These are phyloP conservation scores for Thalassiosira hispida DNA, from an alignment of 352 stramenopile genomes.

Conservation along the genomic window DNA sequence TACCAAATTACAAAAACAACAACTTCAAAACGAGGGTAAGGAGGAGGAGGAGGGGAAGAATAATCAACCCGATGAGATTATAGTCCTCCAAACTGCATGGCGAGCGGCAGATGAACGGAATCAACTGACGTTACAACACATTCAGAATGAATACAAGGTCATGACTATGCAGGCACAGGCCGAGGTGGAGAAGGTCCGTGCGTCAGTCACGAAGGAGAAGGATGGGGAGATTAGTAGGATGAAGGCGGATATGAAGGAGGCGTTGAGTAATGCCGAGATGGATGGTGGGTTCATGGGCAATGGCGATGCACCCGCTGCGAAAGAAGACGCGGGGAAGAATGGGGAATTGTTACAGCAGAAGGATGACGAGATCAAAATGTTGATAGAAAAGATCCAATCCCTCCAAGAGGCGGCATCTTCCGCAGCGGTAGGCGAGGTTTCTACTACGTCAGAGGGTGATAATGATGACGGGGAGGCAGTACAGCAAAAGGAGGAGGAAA, in stretches of 20 bases:
- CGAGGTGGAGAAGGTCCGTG: slow-evolving; percentile 59
- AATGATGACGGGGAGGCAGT: slow-evolving; percentile 2
- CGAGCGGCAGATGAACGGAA: slow-evolving; percentile 59
- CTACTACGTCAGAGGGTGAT: neutral
- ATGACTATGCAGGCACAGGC: slow-evolving; percentile 59
- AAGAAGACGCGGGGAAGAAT: slow-evolving; percentile 9
- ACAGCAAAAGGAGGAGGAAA: slow-evolving; percentile 39
- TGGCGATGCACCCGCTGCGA: slow-evolving; percentile 2
- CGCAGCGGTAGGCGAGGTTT: neutral
- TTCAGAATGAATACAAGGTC: slow-evolving; percentile 73
- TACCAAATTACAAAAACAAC: slow-evolving; percentile 20
- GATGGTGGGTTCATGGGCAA: slow-evolving; percentile 46
- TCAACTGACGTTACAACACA: slow-evolving; percentile 63
- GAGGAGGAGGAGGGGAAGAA: slow-evolving; percentile 12
- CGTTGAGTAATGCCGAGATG: slow-evolving; percentile 36
- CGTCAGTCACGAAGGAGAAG: slow-evolving; percentile 38
- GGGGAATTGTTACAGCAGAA: slow-evolving; percentile 20
- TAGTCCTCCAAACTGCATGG: slow-evolving; percentile 71
- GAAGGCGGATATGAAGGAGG: slow-evolving; percentile 60
- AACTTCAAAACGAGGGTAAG: too few relatives aligned
- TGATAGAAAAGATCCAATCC: slow-evolving; percentile 31
- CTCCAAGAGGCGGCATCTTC: slow-evolving; percentile 2
- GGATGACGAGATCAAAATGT: slow-evolving; percentile 24
- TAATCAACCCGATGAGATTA: slow-evolving; percentile 46
- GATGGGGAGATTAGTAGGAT: slow-evolving; percentile 51